Evolutionary conservation across 176 grass and related monocot genomes (phyloP).

Genomic region (Areca catechu): DNA sequence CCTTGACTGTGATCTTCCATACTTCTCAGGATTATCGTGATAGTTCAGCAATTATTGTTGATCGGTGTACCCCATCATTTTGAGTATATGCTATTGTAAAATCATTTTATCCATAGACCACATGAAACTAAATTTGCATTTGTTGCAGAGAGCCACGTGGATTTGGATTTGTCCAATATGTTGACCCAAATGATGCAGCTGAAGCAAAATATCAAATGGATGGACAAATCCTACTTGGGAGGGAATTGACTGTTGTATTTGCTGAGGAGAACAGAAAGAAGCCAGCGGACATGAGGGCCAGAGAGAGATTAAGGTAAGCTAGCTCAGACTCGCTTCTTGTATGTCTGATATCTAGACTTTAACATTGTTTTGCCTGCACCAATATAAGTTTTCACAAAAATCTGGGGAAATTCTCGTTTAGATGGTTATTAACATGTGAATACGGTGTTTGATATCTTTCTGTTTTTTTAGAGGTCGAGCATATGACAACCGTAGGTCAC

Average conservation of each 20-base stretch:
- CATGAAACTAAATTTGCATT: conserved; percentile 2
- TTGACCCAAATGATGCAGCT: conserved; percentile 70
- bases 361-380: too few relatives aligned
- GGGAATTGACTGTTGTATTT: conserved; percentile 78
- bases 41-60: conserved; percentile 10
- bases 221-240: conserved; percentile 66
- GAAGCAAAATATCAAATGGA: conserved; percentile 93
- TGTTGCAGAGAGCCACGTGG: conserved; percentile 56
- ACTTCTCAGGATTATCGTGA: not conserved
- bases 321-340: too few relatives aligned
- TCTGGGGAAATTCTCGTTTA: too few relatives aligned
- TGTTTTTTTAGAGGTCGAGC: conserved; percentile 4
- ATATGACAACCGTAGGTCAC: conserved; percentile 1
- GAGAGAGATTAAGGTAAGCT: conserved; percentile 50
- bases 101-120: not conserved
- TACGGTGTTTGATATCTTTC: too few relatives aligned
- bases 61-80: not conserved
- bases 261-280: conserved; percentile 93
- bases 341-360: too few relatives aligned
- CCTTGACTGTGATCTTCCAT: not conserved
- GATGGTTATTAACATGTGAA: too few relatives aligned
- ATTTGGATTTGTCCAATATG: conserved; percentile 86
- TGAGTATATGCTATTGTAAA: not conserved
- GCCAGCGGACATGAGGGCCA: conserved; percentile 55
- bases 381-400: too few relatives aligned